phyloP scores from a whole-genome alignment of 2,329 filamentous ascomycete genomes.

The Verticillium longisporum region DNA sequence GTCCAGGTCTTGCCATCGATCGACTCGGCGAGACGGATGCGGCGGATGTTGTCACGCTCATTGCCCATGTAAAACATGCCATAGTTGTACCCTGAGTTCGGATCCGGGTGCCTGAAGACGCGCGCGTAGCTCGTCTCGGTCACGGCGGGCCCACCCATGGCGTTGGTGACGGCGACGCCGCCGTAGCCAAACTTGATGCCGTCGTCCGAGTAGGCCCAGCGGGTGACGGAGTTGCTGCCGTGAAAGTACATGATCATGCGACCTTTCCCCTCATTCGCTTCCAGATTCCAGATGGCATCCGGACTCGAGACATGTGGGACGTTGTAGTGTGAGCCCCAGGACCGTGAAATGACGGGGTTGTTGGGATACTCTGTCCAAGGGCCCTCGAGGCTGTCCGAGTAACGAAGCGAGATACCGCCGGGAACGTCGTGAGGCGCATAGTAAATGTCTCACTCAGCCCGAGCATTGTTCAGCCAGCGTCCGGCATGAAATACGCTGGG shows the following conservation, averaged over 20 bases:
- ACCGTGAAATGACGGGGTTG: constrained; percentile 10
- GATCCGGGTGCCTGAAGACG: constrained; percentile 15
- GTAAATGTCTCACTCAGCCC: constrained; percentile 18
- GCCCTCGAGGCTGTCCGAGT: constrained; percentile 12
- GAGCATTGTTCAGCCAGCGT: constrained; percentile 9
- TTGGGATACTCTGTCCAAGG: constrained; percentile 11
- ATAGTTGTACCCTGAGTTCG: constrained; percentile 13
- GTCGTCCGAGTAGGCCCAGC: constrained; percentile 11
- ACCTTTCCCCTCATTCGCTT: constrained; percentile 1
- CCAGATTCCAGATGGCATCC: constrained; percentile 10
- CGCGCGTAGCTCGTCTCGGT: constrained; percentile 19
- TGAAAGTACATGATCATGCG: constrained; percentile 12
- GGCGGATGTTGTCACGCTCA: constrained; percentile 14
- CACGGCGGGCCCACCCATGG: constrained; percentile 14
- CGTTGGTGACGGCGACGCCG: constrained; percentile 14
- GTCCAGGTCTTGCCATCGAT: constrained; percentile 13
- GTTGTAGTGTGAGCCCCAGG: constrained; percentile 8
- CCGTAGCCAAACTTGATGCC: constrained; percentile 11
- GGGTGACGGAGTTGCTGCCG: constrained; percentile 10
- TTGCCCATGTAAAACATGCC: constrained; percentile 21
- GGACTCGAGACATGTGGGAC: constrained; percentile 13
- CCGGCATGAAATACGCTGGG: constrained; percentile 17
- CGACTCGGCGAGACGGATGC: constrained; percentile 18
- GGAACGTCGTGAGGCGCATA: constrained; percentile 20
- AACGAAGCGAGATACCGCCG: constrained; percentile 15